Evolutionary conservation across 306 rosid species (phyloP).

Genomic region (Vachellia collinsii): DNA sequence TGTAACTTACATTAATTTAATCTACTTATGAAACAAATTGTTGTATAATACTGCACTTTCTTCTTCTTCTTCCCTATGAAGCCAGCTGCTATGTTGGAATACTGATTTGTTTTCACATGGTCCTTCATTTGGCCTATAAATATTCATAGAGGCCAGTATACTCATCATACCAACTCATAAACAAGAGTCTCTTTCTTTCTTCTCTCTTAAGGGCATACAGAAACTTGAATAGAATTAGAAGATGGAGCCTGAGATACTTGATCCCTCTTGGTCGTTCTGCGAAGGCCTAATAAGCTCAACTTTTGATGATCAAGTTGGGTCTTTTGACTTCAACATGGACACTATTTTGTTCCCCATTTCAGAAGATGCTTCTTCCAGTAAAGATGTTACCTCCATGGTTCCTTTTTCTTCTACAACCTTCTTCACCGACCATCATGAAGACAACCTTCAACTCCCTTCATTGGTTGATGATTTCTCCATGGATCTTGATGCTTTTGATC

Average conservation of each 20-base stretch:
- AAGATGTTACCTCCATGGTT: neutral
- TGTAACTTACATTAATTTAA: neutral
- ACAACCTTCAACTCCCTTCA: conserved; percentile 48
- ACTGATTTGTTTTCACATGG: conserved; percentile 22
- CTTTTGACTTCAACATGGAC: conserved; percentile 37
- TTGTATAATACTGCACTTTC: neutral
- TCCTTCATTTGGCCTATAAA: no score
- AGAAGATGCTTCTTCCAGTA: conserved; percentile 1
- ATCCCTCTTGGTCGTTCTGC: conserved; percentile 42
- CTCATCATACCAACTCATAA: conserved; percentile 14
- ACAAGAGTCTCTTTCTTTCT: conserved; percentile 12
- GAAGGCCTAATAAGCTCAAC: conserved; percentile 36
- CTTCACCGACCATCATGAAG: conserved; percentile 36
- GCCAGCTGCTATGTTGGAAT: conserved; percentile 14
- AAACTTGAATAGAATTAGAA: conserved; percentile 20
- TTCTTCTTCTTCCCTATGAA: no score
- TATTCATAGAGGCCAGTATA: neutral
- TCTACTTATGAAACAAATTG: neutral
- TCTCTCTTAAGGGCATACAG: neutral
- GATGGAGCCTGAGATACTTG: conserved; percentile 46
- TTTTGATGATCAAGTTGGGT: conserved; percentile 44
- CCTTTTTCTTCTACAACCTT: conserved; percentile 28
- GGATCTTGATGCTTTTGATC: conserved; percentile 48
- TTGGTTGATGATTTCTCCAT: conserved; percentile 37
- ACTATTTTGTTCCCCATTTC: conserved; percentile 32